Percentiles rank a stretch among this genome's conserved stretches.
phyloP scores from a whole-genome alignment of 139 green algal genomes.

The Chlorella ohadii region DNA sequence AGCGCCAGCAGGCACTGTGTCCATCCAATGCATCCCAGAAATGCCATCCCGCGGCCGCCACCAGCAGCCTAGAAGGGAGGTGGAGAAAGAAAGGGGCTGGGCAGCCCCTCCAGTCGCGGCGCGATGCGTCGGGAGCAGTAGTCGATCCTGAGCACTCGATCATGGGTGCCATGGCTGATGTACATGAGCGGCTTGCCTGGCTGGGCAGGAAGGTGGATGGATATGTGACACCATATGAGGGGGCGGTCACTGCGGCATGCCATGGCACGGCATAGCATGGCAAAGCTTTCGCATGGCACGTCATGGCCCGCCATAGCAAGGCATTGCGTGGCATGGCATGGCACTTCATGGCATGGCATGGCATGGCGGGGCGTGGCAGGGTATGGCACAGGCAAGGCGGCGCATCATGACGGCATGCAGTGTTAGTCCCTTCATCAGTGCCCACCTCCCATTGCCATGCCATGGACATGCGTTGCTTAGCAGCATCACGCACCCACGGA shows the following conservation, averaged over 20 bases:
- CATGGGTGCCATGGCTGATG: constrained; percentile 19
- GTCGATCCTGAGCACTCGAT: constrained; percentile 29
- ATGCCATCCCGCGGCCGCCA: too few relatives aligned
- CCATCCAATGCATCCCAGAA: too few relatives aligned
- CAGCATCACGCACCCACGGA: not conserved
- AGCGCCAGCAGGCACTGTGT: too few relatives aligned
- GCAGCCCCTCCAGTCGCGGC: constrained; percentile 19
- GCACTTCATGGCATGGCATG: not conserved
- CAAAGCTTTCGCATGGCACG: not conserved
- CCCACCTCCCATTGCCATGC: not conserved
- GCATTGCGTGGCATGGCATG: not conserved
- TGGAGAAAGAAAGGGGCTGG: too few relatives aligned
- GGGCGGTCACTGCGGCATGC: too few relatives aligned
- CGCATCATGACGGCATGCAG: too few relatives aligned
- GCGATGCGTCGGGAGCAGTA: not conserved
- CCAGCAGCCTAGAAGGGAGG: too few relatives aligned
- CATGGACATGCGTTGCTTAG: not conserved
- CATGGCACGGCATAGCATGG: not conserved
- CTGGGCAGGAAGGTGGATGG: too few relatives aligned
- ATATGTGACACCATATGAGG: too few relatives aligned
- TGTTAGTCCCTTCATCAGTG: too few relatives aligned
- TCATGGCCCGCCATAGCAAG: not conserved
- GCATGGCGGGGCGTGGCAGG: not conserved
- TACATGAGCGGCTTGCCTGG: constrained; percentile 23
- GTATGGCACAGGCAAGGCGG: not conserved